Base-by-base conservation (phyloP, 2,329 filamentous ascomycete species). In the Apiospora pterosperma region DNA sequence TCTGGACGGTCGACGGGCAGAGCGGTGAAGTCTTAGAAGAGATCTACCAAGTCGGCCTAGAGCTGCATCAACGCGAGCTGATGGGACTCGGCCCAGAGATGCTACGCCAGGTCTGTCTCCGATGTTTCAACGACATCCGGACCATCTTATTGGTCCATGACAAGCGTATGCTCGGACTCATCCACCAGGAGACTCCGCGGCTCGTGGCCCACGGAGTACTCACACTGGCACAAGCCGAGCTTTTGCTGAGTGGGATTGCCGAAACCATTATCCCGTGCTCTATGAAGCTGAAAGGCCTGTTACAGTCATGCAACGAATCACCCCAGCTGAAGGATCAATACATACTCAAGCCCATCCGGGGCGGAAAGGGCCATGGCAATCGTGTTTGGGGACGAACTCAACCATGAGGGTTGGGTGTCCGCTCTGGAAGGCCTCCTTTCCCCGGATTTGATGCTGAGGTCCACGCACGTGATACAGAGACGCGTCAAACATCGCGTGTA, bases 311-410 rank as follows among this genome's bases (percentile, higher is more conserved):
- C 7, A 63, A 63, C 8, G 11, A 41, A 11, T 64, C 62, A 16
- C 65, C 69, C 0, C 16, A 67, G 0, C 19, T 72, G 8, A 74
- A 69, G 21, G 55, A 74, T 4, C 44, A 71, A 1, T 79, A 75
- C 65, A 67, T 81, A 0, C 69, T 81, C 0, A 81, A 81, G 58
- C 77, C 77, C 0, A 74, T 77, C 16, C 75, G 76, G 1, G 71
- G 76, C 14, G 79, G 78, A 0, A 79, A 79, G 52, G 79, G 79
- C 0, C 73, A 72, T 0, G 79, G 79, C 8, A 80, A 80, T 81
- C 41, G 42, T 78, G 0, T 80, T 81, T 61, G 76, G 78, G 11
- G 75, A 78, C 4, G 76, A 80, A 19, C 12, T 79, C 4, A 65
- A 60, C 21, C 61, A 64, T 0, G 66, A 69, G 0, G 71, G 74